phyloP scores from a whole-genome alignment of 2,329 filamentous ascomycete species.

The Cladophialophora psammophila region DNA sequence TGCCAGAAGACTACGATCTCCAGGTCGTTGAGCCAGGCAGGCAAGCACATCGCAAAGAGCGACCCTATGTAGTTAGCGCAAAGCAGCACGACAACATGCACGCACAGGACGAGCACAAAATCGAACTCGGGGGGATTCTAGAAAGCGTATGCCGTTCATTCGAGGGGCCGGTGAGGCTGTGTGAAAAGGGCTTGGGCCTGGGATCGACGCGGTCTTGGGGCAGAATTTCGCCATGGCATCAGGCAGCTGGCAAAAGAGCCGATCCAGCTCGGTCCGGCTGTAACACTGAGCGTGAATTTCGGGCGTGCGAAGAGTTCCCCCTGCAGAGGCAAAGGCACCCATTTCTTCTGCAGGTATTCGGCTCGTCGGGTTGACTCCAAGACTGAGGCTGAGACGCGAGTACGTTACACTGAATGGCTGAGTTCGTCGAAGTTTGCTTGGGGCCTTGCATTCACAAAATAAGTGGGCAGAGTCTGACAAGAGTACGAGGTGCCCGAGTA shows the following conservation, averaged over 20 bases:
- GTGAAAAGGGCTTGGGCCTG: background rate
- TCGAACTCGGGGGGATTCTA: background rate
- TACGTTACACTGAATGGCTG: background rate
- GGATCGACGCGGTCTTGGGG: conserved; percentile 6
- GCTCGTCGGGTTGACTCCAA: background rate
- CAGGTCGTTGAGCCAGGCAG: background rate
- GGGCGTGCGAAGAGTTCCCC: background rate
- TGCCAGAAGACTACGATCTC: background rate
- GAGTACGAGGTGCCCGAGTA: too few relatives aligned
- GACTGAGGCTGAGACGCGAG: background rate
- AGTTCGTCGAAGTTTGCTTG: too few relatives aligned
- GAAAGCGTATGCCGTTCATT: background rate
- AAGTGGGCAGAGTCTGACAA: too few relatives aligned
- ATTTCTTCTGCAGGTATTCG: too few relatives aligned
- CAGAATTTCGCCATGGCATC: background rate
- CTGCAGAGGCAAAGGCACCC: too few relatives aligned
- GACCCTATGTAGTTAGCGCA: background rate
- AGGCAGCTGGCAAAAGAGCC: conserved; percentile 9
- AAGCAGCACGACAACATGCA: background rate
- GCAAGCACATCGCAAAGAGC: conserved; percentile 10
- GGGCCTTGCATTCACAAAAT: too few relatives aligned
- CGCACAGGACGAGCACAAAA: background rate
- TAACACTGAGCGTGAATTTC: background rate
- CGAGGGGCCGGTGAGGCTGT: conserved; percentile 11
- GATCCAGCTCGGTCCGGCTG: background rate